Conservation (phyloP, 192 early-diverging fungal species). For the Cetraspora pellucida region DNA sequence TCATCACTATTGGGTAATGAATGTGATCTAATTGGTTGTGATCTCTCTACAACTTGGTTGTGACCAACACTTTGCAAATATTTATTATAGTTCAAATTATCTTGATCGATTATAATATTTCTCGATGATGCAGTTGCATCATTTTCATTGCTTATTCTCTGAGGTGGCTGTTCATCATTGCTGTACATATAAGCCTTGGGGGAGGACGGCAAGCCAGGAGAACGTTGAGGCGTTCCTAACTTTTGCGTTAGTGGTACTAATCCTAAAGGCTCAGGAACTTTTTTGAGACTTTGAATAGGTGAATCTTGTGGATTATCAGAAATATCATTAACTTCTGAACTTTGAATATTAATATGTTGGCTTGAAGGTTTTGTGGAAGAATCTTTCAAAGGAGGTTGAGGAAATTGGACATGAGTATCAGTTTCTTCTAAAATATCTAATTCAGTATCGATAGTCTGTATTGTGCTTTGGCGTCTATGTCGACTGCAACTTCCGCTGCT, state of each 20-base stretch:
- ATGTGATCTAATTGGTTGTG: constrained; percentile 1
- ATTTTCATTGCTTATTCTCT: not conserved
- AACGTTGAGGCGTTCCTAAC: not conserved
- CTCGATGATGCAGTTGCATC: too few relatives aligned
- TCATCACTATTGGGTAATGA: constrained; percentile 8
- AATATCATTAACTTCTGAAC: not conserved
- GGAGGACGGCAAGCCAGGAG: not conserved
- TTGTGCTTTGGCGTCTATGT: not conserved
- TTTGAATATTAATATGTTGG: too few relatives aligned
- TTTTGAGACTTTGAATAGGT: not conserved
- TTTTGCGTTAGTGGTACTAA: not conserved
- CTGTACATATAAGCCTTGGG: not conserved
- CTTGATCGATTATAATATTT: not conserved
- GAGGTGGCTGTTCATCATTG: not conserved
- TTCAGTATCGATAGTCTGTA: not conserved
- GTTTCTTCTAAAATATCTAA: not conserved
- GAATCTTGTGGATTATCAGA: not conserved
- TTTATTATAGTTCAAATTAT: not conserved
- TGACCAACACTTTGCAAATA: not conserved
- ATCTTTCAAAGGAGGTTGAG: not conserved
- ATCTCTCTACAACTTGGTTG: not conserved
- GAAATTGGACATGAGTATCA: not conserved
- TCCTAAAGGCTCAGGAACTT: not conserved
- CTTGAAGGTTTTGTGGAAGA: not conserved
- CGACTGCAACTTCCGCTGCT: not conserved